These are phyloP conservation scores for Taphrina betulina DNA, from an alignment of 1,139 yeast genomes.

Conservation along the genomic window DNA sequence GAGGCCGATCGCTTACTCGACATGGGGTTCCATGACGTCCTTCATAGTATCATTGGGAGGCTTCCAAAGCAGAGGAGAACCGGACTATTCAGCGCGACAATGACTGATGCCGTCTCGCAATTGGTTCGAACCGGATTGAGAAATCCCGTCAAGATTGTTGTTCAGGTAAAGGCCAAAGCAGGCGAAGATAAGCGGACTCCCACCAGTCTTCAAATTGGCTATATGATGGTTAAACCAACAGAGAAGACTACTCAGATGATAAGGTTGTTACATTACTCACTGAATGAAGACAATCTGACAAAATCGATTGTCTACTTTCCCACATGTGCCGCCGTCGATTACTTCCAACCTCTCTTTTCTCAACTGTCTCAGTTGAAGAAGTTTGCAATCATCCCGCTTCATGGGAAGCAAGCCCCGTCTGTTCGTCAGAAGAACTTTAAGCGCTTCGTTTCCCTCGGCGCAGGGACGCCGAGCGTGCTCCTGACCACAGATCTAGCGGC, in stretches of 20 bases:
- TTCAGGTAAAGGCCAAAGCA: conserved; percentile 46
- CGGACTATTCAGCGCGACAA: conserved; percentile 89
- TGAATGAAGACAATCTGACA: conserved; percentile 58
- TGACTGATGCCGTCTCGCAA: conserved; percentile 64
- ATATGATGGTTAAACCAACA: conserved; percentile 61
- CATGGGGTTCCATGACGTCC: conserved; percentile 68
- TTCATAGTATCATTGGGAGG: conserved; percentile 61
- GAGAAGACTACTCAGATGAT: conserved; percentile 61
- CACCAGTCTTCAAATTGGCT: conserved; percentile 60
- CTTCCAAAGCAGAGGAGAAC: conserved; percentile 90
- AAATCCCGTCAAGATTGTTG: conserved; percentile 82
- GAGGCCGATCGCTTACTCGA: conserved; percentile 92
- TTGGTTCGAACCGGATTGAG: conserved; percentile 61
- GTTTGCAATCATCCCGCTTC: conserved; percentile 61
- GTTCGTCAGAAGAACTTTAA: conserved; percentile 71
- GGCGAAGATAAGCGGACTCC: conserved; percentile 49
- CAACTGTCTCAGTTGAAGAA: conserved; percentile 37
- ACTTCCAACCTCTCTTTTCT: conserved; percentile 62
- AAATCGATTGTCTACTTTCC: conserved; percentile 87
- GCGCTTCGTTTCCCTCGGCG: conserved; percentile 52
- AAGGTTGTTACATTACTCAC: conserved; percentile 45
- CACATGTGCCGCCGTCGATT: conserved; percentile 79
- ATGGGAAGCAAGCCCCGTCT: conserved; percentile 77
- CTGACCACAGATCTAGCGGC: conserved; percentile 67
- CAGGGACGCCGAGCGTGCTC: conserved; percentile 56